Evolutionary conservation across 345 rosid species (phyloP).

Genomic region (Syzygium jambos): DNA sequence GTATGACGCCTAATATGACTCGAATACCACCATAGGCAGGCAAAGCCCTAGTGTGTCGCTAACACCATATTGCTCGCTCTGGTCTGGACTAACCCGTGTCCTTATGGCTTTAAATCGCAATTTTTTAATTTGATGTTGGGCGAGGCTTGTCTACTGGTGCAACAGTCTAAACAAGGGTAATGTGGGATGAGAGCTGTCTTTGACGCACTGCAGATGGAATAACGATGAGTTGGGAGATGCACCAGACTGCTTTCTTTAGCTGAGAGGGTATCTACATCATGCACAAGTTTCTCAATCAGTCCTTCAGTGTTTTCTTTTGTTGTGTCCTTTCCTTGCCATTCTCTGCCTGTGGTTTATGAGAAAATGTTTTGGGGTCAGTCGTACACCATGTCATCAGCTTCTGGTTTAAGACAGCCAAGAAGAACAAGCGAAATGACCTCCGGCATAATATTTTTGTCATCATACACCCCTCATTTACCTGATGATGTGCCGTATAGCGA

Average conservation of each 20-base stretch:
- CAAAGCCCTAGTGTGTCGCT: neutral
- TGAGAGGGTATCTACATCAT: neutral
- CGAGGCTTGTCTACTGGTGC: neutral
- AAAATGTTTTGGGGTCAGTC: neutral
- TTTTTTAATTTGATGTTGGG: neutral
- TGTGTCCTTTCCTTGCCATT: neutral
- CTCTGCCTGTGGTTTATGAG: neutral
- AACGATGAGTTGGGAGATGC: neutral
- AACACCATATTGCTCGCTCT: neutral
- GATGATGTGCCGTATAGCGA: neutral
- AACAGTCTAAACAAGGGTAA: neutral
- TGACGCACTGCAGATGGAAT: neutral
- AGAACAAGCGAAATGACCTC: neutral
- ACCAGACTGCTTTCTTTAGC: neutral
- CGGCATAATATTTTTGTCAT: neutral
- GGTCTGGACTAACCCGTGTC: neutral
- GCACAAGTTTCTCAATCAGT: neutral
- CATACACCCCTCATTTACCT: neutral
- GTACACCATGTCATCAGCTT: neutral
- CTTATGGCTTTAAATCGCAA: neutral
- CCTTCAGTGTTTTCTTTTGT: neutral
- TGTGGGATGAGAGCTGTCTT: neutral
- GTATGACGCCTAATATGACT: neutral
- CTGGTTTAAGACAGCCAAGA: neutral
- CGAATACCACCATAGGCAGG: neutral